A percentile compares a stretch with the other conserved stretches of the same genome.
phyloP scores from a whole-genome alignment of 345 rosid genomes.

The Euphorbia lathyris region DNA sequence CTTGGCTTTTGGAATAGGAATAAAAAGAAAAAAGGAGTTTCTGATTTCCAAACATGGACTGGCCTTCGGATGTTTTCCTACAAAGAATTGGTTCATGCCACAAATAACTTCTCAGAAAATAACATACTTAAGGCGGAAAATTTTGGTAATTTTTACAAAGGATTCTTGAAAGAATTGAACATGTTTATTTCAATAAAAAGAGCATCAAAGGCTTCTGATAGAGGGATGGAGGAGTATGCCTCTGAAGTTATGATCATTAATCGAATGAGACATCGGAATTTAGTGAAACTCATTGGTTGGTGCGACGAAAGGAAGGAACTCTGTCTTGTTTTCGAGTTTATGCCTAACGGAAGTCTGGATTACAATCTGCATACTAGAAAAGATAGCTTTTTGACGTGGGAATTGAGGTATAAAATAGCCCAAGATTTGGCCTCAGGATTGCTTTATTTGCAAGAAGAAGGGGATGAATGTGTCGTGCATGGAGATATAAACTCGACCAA shows the following conservation, averaged over 20 bases:
- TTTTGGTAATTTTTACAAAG: not conserved
- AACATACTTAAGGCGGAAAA: not conserved
- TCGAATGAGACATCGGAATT: conserved; percentile 2
- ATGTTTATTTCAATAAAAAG: not conserved
- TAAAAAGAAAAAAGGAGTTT: not conserved
- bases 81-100: not conserved
- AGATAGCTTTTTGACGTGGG: not conserved
- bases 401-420: conserved; percentile 5
- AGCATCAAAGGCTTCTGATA: not conserved
- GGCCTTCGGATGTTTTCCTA: not conserved
- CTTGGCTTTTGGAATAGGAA: not conserved
- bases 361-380: not conserved
- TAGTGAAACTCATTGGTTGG: conserved; percentile 10
- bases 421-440: not conserved
- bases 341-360: conserved; percentile 7
- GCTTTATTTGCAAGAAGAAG: conserved; percentile 8
- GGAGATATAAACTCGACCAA: conserved; percentile 12
- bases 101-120: not conserved
- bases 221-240: not conserved
- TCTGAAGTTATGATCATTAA: not conserved
- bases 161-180: not conserved
- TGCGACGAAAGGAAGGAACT: not conserved
- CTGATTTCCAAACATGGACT: not conserved
- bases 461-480: conserved; percentile 8
- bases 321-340: not conserved